Conservation (phyloP, 495 filamentous ascomycete genomes). For the Pyrenopolyporus hunteri region DNA sequence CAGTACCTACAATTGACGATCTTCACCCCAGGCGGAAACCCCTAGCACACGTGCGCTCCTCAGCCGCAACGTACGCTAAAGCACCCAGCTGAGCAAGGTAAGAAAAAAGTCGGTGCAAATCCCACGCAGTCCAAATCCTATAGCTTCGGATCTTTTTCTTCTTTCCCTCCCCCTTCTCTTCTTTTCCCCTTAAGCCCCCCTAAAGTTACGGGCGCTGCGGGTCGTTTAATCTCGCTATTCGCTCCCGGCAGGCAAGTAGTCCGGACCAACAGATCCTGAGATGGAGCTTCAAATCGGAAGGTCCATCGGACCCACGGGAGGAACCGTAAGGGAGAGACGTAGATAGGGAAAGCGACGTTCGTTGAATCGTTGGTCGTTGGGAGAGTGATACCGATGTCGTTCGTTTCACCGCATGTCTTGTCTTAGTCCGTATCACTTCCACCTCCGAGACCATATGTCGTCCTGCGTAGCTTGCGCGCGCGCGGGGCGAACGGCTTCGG, state of each 20-base stretch:
- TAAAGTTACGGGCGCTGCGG: background rate
- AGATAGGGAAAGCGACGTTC: slow-evolving; percentile 4
- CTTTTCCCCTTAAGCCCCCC: background rate
- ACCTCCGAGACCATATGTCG: slow-evolving; percentile 38
- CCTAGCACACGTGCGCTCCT: slow-evolving; percentile 29
- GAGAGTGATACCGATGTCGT: slow-evolving; percentile 33
- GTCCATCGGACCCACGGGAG: background rate
- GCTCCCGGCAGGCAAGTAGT: slow-evolving; percentile 3
- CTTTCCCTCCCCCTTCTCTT: background rate
- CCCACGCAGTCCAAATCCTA: slow-evolving; percentile 8
- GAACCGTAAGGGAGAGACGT: background rate
- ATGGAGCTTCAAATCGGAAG: background rate
- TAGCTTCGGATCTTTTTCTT: slow-evolving; percentile 1
- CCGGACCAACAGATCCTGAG: background rate
- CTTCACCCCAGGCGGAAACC: slow-evolving; percentile 25
- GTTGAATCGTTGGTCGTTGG: slow-evolving; percentile 32
- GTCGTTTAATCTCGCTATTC: slow-evolving; percentile 13
- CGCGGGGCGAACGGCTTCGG: slow-evolving; percentile 37
- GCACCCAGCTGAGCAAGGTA: no score
- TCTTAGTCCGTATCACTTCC: slow-evolving; percentile 39
- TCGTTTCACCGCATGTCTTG: slow-evolving; percentile 41
- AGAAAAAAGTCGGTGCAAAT: slow-evolving; percentile 5
- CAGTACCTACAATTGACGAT: no score
- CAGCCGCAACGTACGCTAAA: slow-evolving; percentile 33
- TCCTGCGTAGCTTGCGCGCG: slow-evolving; percentile 39